Percentiles rank a stretch among this genome's conserved stretches.
phyloP scores from a whole-genome alignment of 2,329 filamentous ascomycete genomes.

The Botrytis pseudocinerea region DNA sequence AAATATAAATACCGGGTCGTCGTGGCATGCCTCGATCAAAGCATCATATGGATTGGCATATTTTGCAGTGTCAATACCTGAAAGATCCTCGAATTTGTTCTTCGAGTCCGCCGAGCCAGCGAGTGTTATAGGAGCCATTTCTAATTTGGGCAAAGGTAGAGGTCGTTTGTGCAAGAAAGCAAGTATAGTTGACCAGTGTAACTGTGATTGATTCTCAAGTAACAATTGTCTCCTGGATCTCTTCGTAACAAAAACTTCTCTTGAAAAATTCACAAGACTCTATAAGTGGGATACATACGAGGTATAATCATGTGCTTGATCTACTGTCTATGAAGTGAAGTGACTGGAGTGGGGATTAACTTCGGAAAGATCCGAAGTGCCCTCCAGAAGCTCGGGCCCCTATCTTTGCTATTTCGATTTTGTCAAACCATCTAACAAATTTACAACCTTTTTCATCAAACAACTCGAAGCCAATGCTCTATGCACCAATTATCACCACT shows the following conservation, averaged over 20 bases:
- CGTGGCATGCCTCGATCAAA: conserved; percentile 39
- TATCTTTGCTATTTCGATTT: background rate
- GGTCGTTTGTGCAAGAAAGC: background rate
- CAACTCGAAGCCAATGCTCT: background rate
- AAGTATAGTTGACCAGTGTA: background rate
- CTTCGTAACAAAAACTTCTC: background rate
- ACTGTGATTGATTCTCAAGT: background rate
- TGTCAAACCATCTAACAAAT: background rate
- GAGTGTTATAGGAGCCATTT: conserved; percentile 29
- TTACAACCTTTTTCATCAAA: background rate
- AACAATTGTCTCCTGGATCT: background rate
- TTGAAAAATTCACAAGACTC: background rate
- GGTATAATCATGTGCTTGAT: background rate
- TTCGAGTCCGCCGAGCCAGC: conserved; percentile 34
- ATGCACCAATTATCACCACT: background rate
- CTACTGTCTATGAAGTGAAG: background rate
- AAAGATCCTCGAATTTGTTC: conserved; percentile 42
- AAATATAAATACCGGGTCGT: conserved; percentile 35
- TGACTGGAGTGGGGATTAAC: background rate
- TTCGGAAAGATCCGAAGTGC: background rate
- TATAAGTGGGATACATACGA: background rate
- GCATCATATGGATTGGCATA: conserved; percentile 41
- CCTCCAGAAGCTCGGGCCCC: conserved; percentile 1
- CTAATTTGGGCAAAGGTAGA: background rate
- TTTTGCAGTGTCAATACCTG: conserved; percentile 37